Evolutionary conservation across 345 rosid species (phyloP).

Genomic region (Fremontodendron californicum): DNA sequence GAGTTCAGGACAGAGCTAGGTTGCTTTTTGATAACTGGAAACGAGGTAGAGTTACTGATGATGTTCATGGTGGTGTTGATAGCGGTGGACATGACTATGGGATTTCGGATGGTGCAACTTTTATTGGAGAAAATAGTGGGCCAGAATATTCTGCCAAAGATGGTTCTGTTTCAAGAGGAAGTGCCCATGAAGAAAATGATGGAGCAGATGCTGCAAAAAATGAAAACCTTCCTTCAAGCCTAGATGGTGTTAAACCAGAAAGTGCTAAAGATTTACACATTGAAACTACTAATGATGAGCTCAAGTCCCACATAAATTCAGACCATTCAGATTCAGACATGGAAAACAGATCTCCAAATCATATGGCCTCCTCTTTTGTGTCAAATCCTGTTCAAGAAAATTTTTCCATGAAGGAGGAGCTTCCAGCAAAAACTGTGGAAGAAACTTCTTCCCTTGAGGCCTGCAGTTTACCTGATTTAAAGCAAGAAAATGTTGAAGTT

Average conservation of each 20-base stretch:
- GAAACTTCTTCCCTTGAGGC: conserved; percentile 30
- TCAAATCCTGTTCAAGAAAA: conserved; percentile 44
- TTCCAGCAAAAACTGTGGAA: conserved; percentile 13
- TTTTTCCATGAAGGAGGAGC: conserved; percentile 30
- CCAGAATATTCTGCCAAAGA: conserved; percentile 30
- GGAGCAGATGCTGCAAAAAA: too few species aligned
- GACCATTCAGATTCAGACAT: conserved; percentile 24
- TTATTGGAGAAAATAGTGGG: conserved; percentile 28
- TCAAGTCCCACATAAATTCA: conserved; percentile 15
- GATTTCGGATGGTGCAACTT: conserved; percentile 22
- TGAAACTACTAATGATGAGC: conserved; percentile 30
- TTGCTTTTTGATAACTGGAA: too few species aligned
- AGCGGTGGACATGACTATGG: conserved; percentile 29
- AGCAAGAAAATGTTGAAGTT: conserved; percentile 33
- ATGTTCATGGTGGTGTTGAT: conserved; percentile 28
- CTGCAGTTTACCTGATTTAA: conserved; percentile 26
- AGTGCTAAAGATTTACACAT: conserved; percentile 32
- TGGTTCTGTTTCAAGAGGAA: conserved; percentile 31
- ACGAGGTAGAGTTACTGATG: too few species aligned
- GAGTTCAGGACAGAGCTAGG: conserved; percentile 68
- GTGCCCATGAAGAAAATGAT: conserved; percentile 30
- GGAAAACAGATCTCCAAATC: conserved; percentile 34
- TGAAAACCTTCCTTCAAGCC: too few species aligned
- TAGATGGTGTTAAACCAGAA: conserved; percentile 33
- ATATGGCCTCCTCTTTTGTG: conserved; percentile 21